phyloP scores from a whole-genome alignment of 371 early-diverging fungal species.

The Circinella minor region DNA sequence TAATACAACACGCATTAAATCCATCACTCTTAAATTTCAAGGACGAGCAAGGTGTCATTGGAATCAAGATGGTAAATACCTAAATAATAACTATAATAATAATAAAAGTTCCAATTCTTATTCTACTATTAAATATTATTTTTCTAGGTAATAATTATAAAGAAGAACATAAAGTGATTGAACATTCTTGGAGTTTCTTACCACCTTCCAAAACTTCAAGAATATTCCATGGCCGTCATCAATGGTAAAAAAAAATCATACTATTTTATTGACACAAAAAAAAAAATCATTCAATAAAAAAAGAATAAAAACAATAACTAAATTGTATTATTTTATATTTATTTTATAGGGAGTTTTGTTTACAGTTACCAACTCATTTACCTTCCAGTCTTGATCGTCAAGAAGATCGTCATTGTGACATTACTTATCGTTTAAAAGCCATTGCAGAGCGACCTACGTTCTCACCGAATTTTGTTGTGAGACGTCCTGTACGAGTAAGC shows the following conservation, averaged over 20 bases:
- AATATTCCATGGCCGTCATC: conserved; percentile 25
- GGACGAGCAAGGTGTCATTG: conserved; percentile 46
- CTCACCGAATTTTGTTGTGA: conserved; percentile 33
- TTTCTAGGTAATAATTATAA: conserved; percentile 21
- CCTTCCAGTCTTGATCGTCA: conserved; percentile 43
- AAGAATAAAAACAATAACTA: not conserved
- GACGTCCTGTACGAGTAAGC: conserved; percentile 22
- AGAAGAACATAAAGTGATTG: conserved; percentile 21
- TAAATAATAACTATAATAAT: not conserved
- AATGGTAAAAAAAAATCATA: conserved; percentile 28
- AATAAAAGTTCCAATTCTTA: conserved; percentile 1
- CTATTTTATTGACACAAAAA: not conserved
- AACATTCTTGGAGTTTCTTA: conserved; percentile 27
- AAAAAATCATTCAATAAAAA: not conserved
- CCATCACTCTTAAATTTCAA: conserved; percentile 41
- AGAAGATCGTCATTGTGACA: conserved; percentile 24
- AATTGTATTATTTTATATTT: not conserved
- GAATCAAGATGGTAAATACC: conserved; percentile 48
- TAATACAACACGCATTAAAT: conserved; percentile 40
- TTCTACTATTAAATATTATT: conserved; percentile 15
- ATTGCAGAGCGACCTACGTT: conserved; percentile 41
- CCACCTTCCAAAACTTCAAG: conserved; percentile 32
- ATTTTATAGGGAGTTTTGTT: conserved; percentile 38
- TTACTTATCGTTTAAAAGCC: conserved; percentile 37
- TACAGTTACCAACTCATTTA: conserved; percentile 42